Conservation (phyloP, 306 rosid species). For the Dryas alaskensis region DNA sequence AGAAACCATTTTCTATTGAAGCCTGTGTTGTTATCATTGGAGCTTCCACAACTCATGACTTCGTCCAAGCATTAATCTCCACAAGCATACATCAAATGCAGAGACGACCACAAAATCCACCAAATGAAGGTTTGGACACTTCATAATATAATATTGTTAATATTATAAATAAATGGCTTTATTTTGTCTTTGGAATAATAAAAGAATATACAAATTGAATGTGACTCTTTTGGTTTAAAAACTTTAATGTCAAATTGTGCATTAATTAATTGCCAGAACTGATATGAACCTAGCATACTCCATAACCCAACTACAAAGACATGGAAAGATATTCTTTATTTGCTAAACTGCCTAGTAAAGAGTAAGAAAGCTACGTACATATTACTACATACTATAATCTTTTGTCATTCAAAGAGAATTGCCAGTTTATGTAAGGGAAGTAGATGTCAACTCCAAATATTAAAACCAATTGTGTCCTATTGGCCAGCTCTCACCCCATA, state of each 20-base stretch:
- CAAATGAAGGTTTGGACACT: not conserved
- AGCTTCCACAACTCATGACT: not conserved
- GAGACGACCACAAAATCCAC: conserved; percentile 11
- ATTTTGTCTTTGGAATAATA: not conserved
- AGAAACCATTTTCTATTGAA: not conserved
- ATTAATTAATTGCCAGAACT: too few species aligned
- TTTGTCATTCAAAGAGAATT: too few species aligned
- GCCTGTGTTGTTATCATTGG: not conserved
- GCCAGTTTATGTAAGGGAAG: too few species aligned
- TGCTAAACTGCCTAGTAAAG: too few species aligned
- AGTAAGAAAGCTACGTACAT: too few species aligned
- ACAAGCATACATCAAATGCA: conserved; percentile 1
- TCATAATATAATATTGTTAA: not conserved
- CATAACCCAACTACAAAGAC: too few species aligned
- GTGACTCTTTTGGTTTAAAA: not conserved
- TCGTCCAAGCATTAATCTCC: not conserved
- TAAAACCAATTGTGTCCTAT: not conserved
- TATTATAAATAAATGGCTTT: not conserved
- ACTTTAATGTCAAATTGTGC: too few species aligned
- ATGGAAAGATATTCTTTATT: too few species aligned
- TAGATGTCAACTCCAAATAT: too few species aligned
- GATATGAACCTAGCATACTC: too few species aligned
- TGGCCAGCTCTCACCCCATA: not conserved
- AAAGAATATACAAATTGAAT: not conserved
- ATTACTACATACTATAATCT: too few species aligned